Evolutionary conservation across 2,329 filamentous ascomycete genomes (phyloP), one percentile per base, ranked within the genome.

Genomic region (Fusarium decemcellulare): DNA sequence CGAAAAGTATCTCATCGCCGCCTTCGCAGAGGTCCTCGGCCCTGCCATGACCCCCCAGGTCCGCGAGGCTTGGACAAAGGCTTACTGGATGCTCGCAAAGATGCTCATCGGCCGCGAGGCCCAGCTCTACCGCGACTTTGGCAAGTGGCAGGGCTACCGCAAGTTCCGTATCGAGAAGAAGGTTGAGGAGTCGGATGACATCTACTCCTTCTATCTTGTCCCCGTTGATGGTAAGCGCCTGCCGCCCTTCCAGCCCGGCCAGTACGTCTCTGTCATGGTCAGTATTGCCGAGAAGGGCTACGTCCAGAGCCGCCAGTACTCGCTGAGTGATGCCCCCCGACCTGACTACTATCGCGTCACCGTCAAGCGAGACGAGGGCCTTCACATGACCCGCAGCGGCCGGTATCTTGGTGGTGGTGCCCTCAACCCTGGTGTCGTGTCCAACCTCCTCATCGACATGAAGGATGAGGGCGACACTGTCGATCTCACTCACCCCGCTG

Each of bases 21-120:
- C 92, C 2, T 92, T 94, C 80, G 85, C 83, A 27, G 83, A 88
- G 44, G 87, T 94, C 0, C 86, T 94, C 2, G 91, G 91, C 5
- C 84, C 85, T 1, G 70, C 87, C 23, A 88, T 92, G 81, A 93
- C 91, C 1, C 81, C 86, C 0, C 87, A 90, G 18, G 85, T 92
- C 32, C 84, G 88, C 56, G 84, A 87, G 12, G 92, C 92, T 9
- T 94, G 92, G 92, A 85, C 81, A 7, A 87, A 88, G 54, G 92
- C 92, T 2, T 94, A 94, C 80, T 90, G 87, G 86, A 85, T 93
- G 72, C 86, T 94, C 27, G 92, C 92, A 29, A 86, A 90, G 77
- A 87, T 94, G 81, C 87, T 94, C 81, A 93, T 92, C 70, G 85
- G 82, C 18, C 86, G 88, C 53, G 92, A 94, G 76, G 82, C 81